Conservation (phyloP, 1,284 basidiomycete species). For the Ustilago cynodontis region DNA sequence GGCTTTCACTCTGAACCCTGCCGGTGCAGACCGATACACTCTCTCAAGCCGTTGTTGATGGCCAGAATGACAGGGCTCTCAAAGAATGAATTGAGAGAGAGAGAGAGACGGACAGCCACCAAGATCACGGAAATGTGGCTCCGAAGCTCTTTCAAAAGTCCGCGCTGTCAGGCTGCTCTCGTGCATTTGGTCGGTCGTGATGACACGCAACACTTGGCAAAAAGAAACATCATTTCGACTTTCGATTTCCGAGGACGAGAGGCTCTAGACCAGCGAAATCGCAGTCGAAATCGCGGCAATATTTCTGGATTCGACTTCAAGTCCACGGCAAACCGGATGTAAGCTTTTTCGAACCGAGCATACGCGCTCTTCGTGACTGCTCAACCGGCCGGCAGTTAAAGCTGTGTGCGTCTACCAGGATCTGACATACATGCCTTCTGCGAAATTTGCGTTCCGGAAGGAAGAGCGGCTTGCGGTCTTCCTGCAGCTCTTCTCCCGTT, state of each 20-base stretch:
- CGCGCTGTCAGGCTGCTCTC: constrained; percentile 3
- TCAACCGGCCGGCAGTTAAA: background rate
- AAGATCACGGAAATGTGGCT: constrained; percentile 5
- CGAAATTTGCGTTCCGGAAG: too few species aligned
- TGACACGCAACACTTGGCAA: background rate
- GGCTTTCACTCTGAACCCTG: background rate
- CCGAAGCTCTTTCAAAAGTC: constrained; percentile 8
- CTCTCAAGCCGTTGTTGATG: background rate
- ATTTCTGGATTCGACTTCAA: constrained; percentile 1
- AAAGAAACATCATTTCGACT: background rate
- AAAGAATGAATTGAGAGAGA: too few species aligned
- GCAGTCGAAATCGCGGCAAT: background rate
- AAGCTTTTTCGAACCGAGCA: constrained; percentile 8
- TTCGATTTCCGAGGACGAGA: constrained; percentile 3
- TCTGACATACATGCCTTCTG: background rate
- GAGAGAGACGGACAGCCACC: background rate
- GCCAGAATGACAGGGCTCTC: background rate
- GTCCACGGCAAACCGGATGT: constrained; percentile 22
- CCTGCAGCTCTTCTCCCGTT: too few species aligned
- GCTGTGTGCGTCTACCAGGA: background rate
- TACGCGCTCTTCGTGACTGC: background rate
- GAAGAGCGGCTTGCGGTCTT: too few species aligned
- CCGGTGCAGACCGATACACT: background rate
- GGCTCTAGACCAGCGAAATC: background rate
- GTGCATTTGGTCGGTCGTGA: background rate